Percentiles rank a stretch among this genome's conserved stretches.
These are phyloP conservation scores for Pterocarpus macrocarpus DNA, from an alignment of 306 rosid genomes.

Conservation along the genomic window DNA sequence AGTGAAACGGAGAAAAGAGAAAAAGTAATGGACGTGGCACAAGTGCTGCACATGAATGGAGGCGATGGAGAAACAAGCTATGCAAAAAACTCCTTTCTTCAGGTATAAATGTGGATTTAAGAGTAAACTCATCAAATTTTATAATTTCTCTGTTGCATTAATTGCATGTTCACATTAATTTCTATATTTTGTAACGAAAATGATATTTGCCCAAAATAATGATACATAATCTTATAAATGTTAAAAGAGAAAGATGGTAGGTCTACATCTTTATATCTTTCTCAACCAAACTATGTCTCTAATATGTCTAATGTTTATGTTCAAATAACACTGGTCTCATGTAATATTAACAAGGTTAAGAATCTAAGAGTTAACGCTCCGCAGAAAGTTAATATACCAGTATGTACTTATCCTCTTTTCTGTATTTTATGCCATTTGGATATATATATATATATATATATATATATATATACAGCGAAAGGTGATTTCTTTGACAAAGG, in stretches of 20 bases:
- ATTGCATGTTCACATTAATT: neutral
- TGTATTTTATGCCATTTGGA: neutral
- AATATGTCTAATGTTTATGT: too few relatives aligned
- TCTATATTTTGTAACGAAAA: too few relatives aligned
- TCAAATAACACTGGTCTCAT: too few relatives aligned
- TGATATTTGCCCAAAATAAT: too few relatives aligned
- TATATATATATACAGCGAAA: constrained; percentile 45
- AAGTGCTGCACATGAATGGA: constrained; percentile 48
- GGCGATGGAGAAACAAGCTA: constrained; percentile 53
- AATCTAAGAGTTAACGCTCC: too few relatives aligned
- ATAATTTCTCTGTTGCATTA: neutral
- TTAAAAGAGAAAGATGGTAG: too few relatives aligned
- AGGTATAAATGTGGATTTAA: constrained; percentile 17
- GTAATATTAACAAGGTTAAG: too few relatives aligned
- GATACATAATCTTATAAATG: too few relatives aligned
- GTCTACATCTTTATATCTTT: too few relatives aligned
- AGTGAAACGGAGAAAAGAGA: neutral
- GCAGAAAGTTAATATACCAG: neutral
- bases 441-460: too few relatives aligned
- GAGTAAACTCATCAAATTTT: too few relatives aligned
- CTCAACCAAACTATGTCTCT: too few relatives aligned
- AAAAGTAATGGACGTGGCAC: constrained; percentile 39
- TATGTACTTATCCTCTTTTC: neutral
- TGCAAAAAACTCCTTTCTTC: constrained; percentile 45
- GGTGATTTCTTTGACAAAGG: constrained; percentile 53